Percentiles rank a stretch among this genome's conserved stretches.
phyloP scores from a whole-genome alignment of 2,329 filamentous ascomycete genomes.

The Ophiostoma sp. region DNA sequence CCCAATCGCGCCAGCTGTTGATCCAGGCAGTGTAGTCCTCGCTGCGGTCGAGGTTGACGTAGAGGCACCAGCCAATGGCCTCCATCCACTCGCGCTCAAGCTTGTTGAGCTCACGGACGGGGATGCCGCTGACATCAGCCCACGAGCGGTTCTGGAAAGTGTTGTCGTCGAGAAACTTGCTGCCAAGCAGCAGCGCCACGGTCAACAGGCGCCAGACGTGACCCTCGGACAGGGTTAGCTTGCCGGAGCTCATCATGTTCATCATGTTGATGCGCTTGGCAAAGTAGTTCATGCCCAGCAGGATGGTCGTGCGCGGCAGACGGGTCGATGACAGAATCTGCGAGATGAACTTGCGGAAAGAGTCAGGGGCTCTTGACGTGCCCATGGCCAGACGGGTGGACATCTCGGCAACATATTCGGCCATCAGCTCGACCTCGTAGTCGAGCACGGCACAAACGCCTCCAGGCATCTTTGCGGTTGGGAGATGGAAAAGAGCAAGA shows the following conservation, averaged over 20 bases:
- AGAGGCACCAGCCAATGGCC: conserved; percentile 79
- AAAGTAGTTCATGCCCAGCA: conserved; percentile 87
- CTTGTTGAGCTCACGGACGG: conserved; percentile 77
- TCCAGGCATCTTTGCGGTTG: conserved; percentile 61
- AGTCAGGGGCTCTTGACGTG: conserved; percentile 49
- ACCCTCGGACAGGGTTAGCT: conserved; percentile 62
- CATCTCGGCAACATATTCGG: conserved; percentile 92
- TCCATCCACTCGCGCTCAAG: conserved; percentile 87
- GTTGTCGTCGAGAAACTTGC: conserved; percentile 96
- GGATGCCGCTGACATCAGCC: conserved; percentile 91
- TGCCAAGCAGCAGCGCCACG: conserved; percentile 79
- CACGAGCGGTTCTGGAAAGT: conserved; percentile 97
- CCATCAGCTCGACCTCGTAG: conserved; percentile 96
- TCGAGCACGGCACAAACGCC: conserved; percentile 92
- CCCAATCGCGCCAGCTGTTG: conserved; percentile 60
- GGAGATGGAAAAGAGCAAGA: conserved; percentile 32
- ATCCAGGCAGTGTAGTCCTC: conserved; percentile 68
- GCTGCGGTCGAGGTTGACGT: conserved; percentile 77
- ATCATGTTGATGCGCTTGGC: conserved; percentile 79
- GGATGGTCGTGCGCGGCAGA: conserved; percentile 85
- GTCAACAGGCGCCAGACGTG: conserved; percentile 88
- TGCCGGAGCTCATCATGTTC: conserved; percentile 48
- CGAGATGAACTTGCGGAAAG: conserved; percentile 88
- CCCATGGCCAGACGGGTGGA: conserved; percentile 63
- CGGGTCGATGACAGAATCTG: conserved; percentile 89